Evolutionary conservation across 2,329 filamentous ascomycete species (phyloP).

Genomic region (Colletotrichum paranaense): DNA sequence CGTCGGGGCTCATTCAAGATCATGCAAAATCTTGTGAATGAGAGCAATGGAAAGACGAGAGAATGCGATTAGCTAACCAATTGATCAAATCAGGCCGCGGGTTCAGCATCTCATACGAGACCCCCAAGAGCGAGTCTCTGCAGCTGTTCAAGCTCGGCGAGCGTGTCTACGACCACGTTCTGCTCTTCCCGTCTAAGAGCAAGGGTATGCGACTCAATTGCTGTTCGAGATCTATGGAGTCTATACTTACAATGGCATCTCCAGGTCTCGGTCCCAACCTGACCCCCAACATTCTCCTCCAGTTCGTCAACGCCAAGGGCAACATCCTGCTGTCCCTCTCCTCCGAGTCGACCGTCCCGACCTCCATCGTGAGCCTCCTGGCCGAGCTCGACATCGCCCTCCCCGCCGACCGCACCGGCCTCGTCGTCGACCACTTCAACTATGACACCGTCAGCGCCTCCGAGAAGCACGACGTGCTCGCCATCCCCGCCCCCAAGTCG

Average conservation of each 20-base stretch:
- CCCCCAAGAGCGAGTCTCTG: constrained; percentile 82
- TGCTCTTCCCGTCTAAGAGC: constrained; percentile 88
- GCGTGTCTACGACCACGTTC: constrained; percentile 88
- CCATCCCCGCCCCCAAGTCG: constrained; percentile 76
- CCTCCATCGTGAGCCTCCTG: constrained; percentile 81
- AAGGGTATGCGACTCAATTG: constrained; percentile 73
- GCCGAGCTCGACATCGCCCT: constrained; percentile 89
- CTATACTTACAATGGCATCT: constrained; percentile 6
- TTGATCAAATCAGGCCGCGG: constrained; percentile 73
- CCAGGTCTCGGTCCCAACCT: constrained; percentile 87
- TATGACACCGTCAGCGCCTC: constrained; percentile 82
- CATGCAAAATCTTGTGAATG: background rate
- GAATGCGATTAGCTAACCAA: constrained; percentile 39
- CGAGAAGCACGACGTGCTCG: constrained; percentile 89
- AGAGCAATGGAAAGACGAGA: constrained; percentile 6
- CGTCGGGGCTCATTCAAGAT: constrained; percentile 38
- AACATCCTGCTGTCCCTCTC: constrained; percentile 92
- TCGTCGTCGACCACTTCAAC: constrained; percentile 96
- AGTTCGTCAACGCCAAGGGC: constrained; percentile 91
- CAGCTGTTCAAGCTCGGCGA: constrained; percentile 88
- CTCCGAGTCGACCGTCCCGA: constrained; percentile 75
- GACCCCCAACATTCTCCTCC: constrained; percentile 85
- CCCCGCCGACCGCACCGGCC: constrained; percentile 84
- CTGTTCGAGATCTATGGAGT: background rate
- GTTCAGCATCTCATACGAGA: constrained; percentile 83